Conservation (phyloP, 352 stramenopile species). For the Pythium dissotocum region DNA sequence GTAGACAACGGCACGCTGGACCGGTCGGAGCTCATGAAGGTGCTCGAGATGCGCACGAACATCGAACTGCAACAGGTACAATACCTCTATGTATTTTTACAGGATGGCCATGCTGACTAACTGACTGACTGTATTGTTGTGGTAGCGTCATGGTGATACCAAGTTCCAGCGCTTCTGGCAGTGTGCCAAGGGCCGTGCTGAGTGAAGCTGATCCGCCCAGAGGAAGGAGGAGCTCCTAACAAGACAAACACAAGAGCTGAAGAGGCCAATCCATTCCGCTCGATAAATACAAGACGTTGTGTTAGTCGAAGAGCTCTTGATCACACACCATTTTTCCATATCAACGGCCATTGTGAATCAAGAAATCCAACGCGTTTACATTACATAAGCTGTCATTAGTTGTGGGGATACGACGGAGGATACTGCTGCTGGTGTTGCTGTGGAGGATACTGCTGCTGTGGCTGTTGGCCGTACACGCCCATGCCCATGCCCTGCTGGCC, state of each 20-base stretch:
- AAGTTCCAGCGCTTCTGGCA: constrained; percentile 24
- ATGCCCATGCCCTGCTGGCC: constrained; percentile 16
- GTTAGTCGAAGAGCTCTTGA: too few species aligned
- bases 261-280: neutral
- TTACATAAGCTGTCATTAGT: constrained; percentile 4
- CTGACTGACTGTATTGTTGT: neutral
- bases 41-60: constrained; percentile 62
- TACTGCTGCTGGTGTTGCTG: constrained; percentile 20
- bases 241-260: neutral
- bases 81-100: too few species aligned
- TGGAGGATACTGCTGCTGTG: neutral
- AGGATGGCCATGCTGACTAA: too few species aligned
- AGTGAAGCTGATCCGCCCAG: constrained; percentile 4
- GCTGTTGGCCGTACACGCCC: constrained; percentile 8
- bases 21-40: constrained; percentile 63
- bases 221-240: neutral
- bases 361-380: neutral
- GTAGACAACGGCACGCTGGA: constrained; percentile 71
- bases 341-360: too few species aligned
- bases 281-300: neutral
- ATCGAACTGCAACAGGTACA: constrained; percentile 54
- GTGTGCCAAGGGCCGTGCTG: constrained; percentile 16
- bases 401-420: constrained; percentile 6
- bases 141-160: constrained; percentile 12
- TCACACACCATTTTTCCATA: too few species aligned